Evolutionary conservation across 2,329 filamentous ascomycete species (phyloP), one percentile per base, ranked within the genome.

Genomic region (Cladosporium halotolerans): DNA sequence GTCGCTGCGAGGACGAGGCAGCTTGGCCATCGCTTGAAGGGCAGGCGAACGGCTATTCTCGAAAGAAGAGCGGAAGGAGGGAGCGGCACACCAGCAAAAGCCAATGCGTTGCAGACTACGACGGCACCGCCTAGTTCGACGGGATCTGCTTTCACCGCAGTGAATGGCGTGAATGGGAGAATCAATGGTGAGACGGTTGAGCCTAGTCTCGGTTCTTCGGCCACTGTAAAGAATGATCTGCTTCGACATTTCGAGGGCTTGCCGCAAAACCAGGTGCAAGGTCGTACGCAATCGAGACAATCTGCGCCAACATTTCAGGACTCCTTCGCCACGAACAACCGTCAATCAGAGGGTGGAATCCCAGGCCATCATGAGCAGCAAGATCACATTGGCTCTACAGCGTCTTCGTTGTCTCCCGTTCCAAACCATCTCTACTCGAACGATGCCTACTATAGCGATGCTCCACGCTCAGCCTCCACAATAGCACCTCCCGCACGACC

Each of bases 21-120:
- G 67, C 79, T 95, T 14, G 91, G 90, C 60, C 89, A 93, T 64
- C 82, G 86, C 41, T 73, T 95, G 46, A 88, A 86, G 65, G 85
- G 85, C 45, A 83, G 88, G 47, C 84, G 83, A 63, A 82, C 81
- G 51, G 86, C 84, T n/a, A 88, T 91, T 57, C 73, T 85, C 45
- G 79, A 81, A 52, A 78, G 86, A 34, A 78, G 84, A 53, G 77
- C 78, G 16, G 66, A 66, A 44, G 64, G 64, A 31, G 64, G 64
- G 5, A 65, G 64, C 40, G 65, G 64, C 3, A 73, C 68, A 53
- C 65, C 66, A 13, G 66, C 65, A 1, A 67, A 68, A 46, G 65
- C 63, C 5, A 59, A 53, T 39, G 60, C 62, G 10, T 55, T 60
- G 34, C 61, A 65, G 52, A 65, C 62, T 4, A 66, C 64, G 5